Evolutionary conservation across 371 early-diverging fungal species (phyloP), one percentile per base, ranked within the genome.

Genomic region (Rhizomucor miehei): DNA sequence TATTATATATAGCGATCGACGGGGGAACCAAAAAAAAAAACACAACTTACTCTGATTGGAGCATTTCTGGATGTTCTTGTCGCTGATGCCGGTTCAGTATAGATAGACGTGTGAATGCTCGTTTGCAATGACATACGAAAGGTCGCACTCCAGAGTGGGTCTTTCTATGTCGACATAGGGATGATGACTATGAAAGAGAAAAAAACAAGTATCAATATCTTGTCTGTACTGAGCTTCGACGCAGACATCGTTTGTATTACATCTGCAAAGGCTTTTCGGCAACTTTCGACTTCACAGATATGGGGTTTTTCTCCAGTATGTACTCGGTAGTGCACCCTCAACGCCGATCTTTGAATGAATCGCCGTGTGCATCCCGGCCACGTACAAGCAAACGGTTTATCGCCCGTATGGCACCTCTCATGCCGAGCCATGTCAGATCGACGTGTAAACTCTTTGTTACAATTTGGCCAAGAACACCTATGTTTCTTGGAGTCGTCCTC

Each of bases 261-360:
- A 37, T 60, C 61, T 14, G 55, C 51, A 51, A 86, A 86, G 21
- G 84, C 67, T 65, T 82, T 82, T 14, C 77, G 72, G 60, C 86
- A 86, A 34, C 71, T 60, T 25, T 73, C 67, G 19, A 80, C 73
- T 67, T 86, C 81, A 55, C 90, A 90, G 25, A 79, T 65, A 62
- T 90, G 91, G 17, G 91, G 91, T 43, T 85, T 74, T 59, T 89
- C 91, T 16, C 90, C 91, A 8, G 91, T 83, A 62, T 90, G 91
- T 2, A 89, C 89, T 53, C 91, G 80, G 49, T 80, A 73, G 60
- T 90, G 91, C 38, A 89, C 89, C 1, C 86, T 89, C 59, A 90
- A 71, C 14, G 90, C 91, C 6, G 89, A 89, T 19, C 87, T 75
- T 67, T 90, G 90, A 64, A 90, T 86, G 52, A 90, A 90, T 41